phyloP scores from a whole-genome alignment of 1,139 yeast genomes.

The Scheffersomyces illinoinensis region DNA sequence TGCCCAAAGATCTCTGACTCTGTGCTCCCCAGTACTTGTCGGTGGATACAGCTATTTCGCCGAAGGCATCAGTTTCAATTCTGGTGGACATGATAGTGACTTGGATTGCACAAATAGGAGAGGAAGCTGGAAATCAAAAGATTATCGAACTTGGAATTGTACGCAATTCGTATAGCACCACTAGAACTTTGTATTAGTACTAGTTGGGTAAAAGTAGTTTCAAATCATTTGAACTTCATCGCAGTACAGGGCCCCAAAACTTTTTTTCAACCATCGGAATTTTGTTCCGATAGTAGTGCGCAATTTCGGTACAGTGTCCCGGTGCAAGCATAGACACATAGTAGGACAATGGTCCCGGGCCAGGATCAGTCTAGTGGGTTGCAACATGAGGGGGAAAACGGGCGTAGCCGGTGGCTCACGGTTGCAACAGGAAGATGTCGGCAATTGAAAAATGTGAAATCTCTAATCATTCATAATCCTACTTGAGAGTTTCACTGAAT shows the following conservation, averaged over 20 bases:
- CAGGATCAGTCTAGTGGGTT: neutral
- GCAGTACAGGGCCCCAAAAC: neutral
- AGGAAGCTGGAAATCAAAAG: neutral
- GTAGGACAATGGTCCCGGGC: neutral
- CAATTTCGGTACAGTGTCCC: neutral
- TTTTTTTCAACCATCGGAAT: neutral
- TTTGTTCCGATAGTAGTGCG: neutral
- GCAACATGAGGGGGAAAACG: neutral
- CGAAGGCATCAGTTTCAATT: slow-evolving; percentile 21
- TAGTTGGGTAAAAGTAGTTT: neutral
- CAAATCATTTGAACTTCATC: neutral
- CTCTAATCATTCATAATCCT: neutral
- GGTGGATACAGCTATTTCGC: slow-evolving; percentile 17
- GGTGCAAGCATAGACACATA: neutral
- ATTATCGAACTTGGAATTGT: neutral
- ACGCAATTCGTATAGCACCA: neutral
- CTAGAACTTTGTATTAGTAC: neutral
- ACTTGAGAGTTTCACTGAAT: neutral
- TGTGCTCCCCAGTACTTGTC: slow-evolving; percentile 23
- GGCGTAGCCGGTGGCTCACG: neutral
- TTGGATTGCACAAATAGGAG: neutral
- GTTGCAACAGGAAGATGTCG: neutral
- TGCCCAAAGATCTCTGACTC: slow-evolving; percentile 20
- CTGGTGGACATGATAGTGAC: slow-evolving; percentile 5
- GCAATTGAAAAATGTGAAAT: neutral